Evolutionary conservation across 768 basidiomycete genomes (phyloP), one percentile per base, ranked within the genome.

Genomic region (Psilocybe azurescens): DNA sequence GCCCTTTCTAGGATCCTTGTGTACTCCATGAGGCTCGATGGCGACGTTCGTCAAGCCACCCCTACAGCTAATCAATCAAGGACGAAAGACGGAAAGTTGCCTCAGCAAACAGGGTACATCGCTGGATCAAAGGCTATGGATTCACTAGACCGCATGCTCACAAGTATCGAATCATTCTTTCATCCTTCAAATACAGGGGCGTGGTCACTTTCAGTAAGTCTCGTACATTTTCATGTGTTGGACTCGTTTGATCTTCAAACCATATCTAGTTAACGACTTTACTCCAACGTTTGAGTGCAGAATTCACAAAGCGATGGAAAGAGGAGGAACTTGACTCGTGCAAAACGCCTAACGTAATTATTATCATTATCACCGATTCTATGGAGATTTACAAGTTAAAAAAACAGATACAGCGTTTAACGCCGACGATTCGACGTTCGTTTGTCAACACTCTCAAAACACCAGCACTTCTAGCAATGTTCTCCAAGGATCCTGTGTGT

Each of bases 141-240:
- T 68, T 89, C 93, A 13, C 79, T 99, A 29, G 92, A 93, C 67
- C 89, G 89, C 66, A 77, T 99, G 46, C 86, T 99, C 63, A 96
- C 93, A 13, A 95, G 93, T 68, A 93, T 91, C 5, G 97, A 99
- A 71, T 88, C 90, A 0, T 97, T 91, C 80, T 99, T 98, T 77
- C 97, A 99, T 73, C 97, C 97, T 1, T 93, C 93, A 3, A 97
- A 97, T 71, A 88, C 89, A 32, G 96, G 96, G 3, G 78, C 83
- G 32, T 97, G 95, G 93, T 90, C 93, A 3, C 72, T 84, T 58
- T 71, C 78, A 61, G 88, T 90, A 65, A 62, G 82, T 72, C 36
- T 29, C 5, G 5, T 28, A 1, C 46, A 44, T 36, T n/a, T 3
- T 2, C 6, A 24, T n/a, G 24, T 46, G 3, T 14, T 28, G 61